phyloP scores from a whole-genome alignment of 2,329 filamentous ascomycete genomes.

The Phyllosticta paracitricarpa region DNA sequence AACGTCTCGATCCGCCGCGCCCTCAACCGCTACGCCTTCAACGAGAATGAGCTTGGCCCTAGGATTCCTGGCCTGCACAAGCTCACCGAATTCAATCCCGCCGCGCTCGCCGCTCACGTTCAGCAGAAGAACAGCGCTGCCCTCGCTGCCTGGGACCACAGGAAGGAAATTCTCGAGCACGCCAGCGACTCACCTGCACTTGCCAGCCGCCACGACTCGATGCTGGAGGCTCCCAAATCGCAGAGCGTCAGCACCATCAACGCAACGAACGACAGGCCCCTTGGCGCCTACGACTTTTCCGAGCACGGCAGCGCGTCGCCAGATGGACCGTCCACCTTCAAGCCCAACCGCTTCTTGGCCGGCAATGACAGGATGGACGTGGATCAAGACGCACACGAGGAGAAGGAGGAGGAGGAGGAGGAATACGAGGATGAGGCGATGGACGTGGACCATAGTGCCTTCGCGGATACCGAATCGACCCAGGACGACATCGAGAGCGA shows the following conservation, averaged over 20 bases:
- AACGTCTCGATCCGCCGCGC: background rate
- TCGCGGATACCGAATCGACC: too few species aligned
- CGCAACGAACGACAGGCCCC: background rate
- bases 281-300: background rate
- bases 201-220: background rate
- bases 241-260: background rate
- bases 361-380: background rate
- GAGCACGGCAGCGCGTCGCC: background rate
- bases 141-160: background rate
- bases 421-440: background rate
- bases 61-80: background rate
- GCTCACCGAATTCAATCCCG: background rate
- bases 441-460: background rate
- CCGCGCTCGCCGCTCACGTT: background rate
- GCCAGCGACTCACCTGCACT: background rate
- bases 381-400: background rate
- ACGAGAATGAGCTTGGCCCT: slow-evolving; percentile 1
- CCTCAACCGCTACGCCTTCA: background rate
- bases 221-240: background rate
- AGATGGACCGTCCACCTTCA: background rate
- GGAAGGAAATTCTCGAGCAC: background rate
- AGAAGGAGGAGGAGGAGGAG: background rate
- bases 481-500: background rate
- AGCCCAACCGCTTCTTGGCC: background rate
- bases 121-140: background rate